phyloP scores from a whole-genome alignment of 2,329 filamentous ascomycete genomes.

The Colletotrichum liriopes region DNA sequence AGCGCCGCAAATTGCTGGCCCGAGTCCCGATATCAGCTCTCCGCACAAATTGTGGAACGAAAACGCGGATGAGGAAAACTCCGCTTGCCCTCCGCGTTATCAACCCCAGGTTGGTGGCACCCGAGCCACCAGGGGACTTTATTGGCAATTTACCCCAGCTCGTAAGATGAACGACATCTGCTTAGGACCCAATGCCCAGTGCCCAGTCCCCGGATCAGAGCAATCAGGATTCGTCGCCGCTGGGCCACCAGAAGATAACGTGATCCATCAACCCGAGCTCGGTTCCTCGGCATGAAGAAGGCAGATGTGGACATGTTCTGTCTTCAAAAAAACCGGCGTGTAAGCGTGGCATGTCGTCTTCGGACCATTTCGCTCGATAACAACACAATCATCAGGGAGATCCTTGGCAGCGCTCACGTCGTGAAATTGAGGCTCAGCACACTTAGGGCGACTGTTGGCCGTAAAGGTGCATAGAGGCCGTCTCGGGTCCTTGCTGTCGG shows the following conservation, averaged over 20 bases:
- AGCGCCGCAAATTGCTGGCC: conserved; percentile 39
- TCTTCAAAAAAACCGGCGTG: not conserved
- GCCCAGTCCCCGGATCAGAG: conserved; percentile 5
- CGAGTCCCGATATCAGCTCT: conserved; percentile 32
- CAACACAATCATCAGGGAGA: not conserved
- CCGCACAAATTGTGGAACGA: conserved; percentile 22
- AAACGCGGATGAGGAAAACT: conserved; percentile 28
- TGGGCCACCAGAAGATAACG: not conserved
- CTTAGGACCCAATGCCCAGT: not conserved
- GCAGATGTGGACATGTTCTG: not conserved
- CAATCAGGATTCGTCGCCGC: conserved; percentile 17
- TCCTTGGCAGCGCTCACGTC: conserved; percentile 14
- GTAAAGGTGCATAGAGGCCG: conserved; percentile 1
- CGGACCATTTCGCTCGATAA: conserved; percentile 2
- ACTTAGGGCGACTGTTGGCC: not conserved
- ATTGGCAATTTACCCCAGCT: conserved; percentile 24
- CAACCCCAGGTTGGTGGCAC: conserved; percentile 14
- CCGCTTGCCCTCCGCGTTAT: conserved; percentile 33
- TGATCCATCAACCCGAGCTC: conserved; percentile 26
- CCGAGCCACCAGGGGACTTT: conserved; percentile 4
- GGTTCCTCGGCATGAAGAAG: conserved; percentile 22
- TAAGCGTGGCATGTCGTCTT: not conserved
- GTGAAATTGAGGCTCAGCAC: conserved; percentile 15
- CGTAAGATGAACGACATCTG: conserved; percentile 21
- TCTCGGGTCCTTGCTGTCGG: conserved; percentile 16